phyloP scores from a whole-genome alignment of 2,329 filamentous ascomycete species.

The Penicillium griseofulvum region DNA sequence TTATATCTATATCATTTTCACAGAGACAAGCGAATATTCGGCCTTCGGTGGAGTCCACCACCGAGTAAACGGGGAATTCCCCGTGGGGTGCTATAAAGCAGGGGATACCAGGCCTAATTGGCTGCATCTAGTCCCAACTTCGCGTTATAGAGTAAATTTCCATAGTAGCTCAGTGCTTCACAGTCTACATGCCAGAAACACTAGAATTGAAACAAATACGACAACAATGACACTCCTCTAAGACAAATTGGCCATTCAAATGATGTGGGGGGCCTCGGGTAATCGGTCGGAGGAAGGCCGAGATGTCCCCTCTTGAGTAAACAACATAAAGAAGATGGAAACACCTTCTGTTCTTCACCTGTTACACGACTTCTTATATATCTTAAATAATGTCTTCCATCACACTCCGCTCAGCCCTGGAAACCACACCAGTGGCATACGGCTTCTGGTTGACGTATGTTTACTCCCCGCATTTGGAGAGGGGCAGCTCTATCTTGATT shows the following conservation, averaged over 20 bases:
- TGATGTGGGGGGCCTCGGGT: slow-evolving; percentile 6
- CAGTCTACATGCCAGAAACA: neutral
- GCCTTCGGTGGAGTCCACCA: neutral
- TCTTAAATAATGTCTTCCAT: slow-evolving; percentile 1
- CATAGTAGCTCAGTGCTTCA: neutral
- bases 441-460: slow-evolving; percentile 39
- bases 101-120: neutral
- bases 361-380: neutral
- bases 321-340: neutral
- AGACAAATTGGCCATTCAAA: neutral
- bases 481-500: neutral
- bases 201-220: too few relatives aligned
- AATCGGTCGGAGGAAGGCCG: slow-evolving; percentile 12
- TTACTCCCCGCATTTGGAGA: neutral
- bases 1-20: neutral
- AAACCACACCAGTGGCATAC: slow-evolving; percentile 20
- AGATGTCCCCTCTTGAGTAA: neutral
- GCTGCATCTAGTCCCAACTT: neutral
- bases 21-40: neutral
- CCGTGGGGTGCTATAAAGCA: neutral
- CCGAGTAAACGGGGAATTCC: neutral
- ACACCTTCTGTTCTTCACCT: neutral
- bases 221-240: neutral
- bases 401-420: slow-evolving; percentile 14
- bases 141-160: neutral